Evolutionary conservation across 2,329 filamentous ascomycete species (phyloP).

Genomic region (Trichoderma atrobrunneum): DNA sequence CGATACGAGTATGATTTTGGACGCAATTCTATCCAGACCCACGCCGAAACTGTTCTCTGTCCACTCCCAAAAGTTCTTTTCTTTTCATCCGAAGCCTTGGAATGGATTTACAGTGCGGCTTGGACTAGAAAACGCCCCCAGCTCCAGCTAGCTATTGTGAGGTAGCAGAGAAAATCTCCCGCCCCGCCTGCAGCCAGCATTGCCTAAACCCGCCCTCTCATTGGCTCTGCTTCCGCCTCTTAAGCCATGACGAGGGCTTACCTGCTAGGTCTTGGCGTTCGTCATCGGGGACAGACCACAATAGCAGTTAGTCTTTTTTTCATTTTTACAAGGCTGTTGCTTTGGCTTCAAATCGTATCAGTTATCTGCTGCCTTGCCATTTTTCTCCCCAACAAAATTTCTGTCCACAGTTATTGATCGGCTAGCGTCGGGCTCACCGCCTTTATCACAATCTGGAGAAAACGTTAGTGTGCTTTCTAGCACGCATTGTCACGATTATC

Average conservation of each 20-base stretch:
- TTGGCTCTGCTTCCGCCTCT: neutral
- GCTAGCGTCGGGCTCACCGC: constrained; percentile 6
- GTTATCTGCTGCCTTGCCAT: neutral
- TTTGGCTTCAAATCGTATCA: neutral
- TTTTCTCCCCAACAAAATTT: neutral
- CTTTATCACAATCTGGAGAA: neutral
- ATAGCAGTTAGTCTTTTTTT: neutral
- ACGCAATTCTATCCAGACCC: neutral
- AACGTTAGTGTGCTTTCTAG: neutral
- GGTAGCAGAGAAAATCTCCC: constrained; percentile 7
- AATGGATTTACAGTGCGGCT: neutral
- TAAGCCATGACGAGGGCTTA: neutral
- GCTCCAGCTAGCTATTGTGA: neutral
- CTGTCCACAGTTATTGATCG: neutral
- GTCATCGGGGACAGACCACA: constrained; percentile 4
- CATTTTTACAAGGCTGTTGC: neutral
- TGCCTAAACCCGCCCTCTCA: neutral
- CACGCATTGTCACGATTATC: constrained; percentile 1
- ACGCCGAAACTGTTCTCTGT: neutral
- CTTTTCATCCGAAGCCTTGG: neutral
- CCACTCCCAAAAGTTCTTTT: constrained; percentile 1
- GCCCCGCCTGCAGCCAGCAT: constrained; percentile 7
- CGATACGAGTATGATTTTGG: neutral
- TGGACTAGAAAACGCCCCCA: neutral
- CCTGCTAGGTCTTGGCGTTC: neutral